phyloP scores from a whole-genome alignment of 768 basidiomycete species.

The Dendrothele bispora region DNA sequence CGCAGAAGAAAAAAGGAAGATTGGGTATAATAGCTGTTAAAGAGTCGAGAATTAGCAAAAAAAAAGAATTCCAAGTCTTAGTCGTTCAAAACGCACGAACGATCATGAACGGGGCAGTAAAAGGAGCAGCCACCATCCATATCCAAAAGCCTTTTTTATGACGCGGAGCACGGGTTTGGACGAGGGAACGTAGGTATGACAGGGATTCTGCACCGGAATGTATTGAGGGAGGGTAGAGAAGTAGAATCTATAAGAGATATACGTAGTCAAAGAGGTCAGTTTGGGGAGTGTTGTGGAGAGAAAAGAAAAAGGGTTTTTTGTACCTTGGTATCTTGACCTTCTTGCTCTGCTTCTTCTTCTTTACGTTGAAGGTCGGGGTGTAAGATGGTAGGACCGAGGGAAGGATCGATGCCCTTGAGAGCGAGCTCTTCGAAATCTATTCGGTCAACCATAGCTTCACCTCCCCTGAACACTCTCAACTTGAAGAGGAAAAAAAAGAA shows the following conservation, averaged over 20 bases:
- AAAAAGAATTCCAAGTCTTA: too few relatives aligned
- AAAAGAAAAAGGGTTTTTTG: not conserved
- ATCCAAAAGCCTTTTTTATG: slow-evolving; percentile 66
- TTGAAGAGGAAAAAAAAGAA: slow-evolving; percentile 26
- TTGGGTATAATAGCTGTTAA: slow-evolving; percentile 74
- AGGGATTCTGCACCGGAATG: slow-evolving; percentile 32
- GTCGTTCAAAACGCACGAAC: slow-evolving; percentile 54
- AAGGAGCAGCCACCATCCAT: slow-evolving; percentile 66
- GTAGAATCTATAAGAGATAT: slow-evolving; percentile 57
- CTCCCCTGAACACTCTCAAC: slow-evolving; percentile 60
- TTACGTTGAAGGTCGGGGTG: slow-evolving; percentile 18
- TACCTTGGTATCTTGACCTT: slow-evolving; percentile 12
- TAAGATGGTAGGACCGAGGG: slow-evolving; percentile 54
- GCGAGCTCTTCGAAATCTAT: slow-evolving; percentile 83
- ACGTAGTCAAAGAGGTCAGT: not conserved
- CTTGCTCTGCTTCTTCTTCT: slow-evolving; percentile 20
- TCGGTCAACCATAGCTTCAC: slow-evolving; percentile 67
- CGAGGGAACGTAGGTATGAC: slow-evolving; percentile 49
- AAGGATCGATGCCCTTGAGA: slow-evolving; percentile 70
- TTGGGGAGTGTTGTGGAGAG: too few relatives aligned
- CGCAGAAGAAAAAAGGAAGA: slow-evolving; percentile 82
- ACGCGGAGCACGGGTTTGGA: slow-evolving; percentile 55
- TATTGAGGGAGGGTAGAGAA: slow-evolving; percentile 56
- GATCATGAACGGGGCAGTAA: slow-evolving; percentile 75
- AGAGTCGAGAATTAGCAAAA: not conserved